Conservation (phyloP, 2,329 filamentous ascomycete species). For the Penicillium hesseltinei region DNA sequence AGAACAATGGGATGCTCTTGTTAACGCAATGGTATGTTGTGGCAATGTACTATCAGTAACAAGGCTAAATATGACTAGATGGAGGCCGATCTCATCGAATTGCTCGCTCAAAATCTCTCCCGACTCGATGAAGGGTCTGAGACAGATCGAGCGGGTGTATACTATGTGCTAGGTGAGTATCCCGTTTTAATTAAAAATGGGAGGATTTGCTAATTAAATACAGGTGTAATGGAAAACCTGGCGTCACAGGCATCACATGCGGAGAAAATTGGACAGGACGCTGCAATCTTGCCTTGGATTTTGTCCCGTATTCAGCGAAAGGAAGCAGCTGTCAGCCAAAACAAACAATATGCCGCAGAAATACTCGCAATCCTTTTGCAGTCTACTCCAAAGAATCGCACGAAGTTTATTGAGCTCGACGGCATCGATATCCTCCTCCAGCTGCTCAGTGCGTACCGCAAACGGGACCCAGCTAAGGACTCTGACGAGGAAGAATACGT, state of each 20-base stretch:
- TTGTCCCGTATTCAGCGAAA: constrained; percentile 67
- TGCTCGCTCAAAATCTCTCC: constrained; percentile 59
- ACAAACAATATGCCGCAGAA: constrained; percentile 93
- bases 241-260: constrained; percentile 68
- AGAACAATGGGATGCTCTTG: constrained; percentile 75
- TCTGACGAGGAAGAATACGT: constrained; percentile 92
- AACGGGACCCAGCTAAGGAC: constrained; percentile 79
- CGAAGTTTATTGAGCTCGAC: constrained; percentile 62
- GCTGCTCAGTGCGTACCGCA: constrained; percentile 78
- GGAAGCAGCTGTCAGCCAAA: constrained; percentile 73
- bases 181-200: too few relatives aligned
- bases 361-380: constrained; percentile 86
- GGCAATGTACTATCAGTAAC: too few relatives aligned
- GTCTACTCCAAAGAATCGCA: constrained; percentile 65
- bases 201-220: constrained; percentile 14
- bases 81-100: constrained; percentile 43
- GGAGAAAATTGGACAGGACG: constrained; percentile 69
- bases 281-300: constrained; percentile 72
- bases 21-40: constrained; percentile 55
- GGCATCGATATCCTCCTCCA: constrained; percentile 79
- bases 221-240: constrained; percentile 76
- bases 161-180: constrained; percentile 66
- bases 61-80: constrained; percentile 32
- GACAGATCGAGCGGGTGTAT: constrained; percentile 78
- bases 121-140: constrained; percentile 72